These are phyloP conservation scores for Pseudocercospora fijiensis DNA, from an alignment of 2,329 filamentous ascomycete genomes.

Conservation along the genomic window DNA sequence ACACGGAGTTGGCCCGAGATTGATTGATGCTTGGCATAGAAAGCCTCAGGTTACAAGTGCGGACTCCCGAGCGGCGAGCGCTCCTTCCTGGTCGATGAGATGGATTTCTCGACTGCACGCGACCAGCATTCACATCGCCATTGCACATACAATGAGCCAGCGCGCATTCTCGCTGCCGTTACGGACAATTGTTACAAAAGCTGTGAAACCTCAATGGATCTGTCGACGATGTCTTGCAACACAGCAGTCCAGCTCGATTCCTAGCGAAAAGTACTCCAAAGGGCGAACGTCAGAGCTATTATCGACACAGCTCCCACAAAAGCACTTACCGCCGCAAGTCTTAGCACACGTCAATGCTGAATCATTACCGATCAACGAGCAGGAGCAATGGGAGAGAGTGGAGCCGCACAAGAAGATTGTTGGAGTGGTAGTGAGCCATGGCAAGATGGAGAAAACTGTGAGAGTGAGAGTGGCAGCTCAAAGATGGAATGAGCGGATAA, in stretches of 20 bases:
- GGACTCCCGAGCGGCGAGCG: neutral
- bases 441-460: conserved; percentile 74
- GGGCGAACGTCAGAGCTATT: conserved; percentile 11
- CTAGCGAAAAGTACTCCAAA: conserved; percentile 13
- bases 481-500: conserved; percentile 69
- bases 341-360: conserved; percentile 14
- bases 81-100: conserved; percentile 1
- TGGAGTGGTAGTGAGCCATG: conserved; percentile 74
- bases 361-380: conserved; percentile 29
- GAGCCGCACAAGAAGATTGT: conserved; percentile 33
- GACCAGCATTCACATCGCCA: conserved; percentile 13
- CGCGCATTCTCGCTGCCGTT: conserved; percentile 30
- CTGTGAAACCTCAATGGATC: conserved; percentile 30
- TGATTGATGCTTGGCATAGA: neutral
- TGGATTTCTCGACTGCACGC: conserved; percentile 15
- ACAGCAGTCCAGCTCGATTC: conserved; percentile 22
- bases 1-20: neutral
- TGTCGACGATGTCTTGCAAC: conserved; percentile 37
- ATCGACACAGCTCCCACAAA: conserved; percentile 11
- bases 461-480: conserved; percentile 71
- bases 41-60: neutral
- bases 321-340: conserved; percentile 10
- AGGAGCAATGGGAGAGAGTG: conserved; percentile 28
- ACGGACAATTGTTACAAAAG: conserved; percentile 24
- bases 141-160: conserved; percentile 28